Base-by-base conservation (phyloP, 2,329 filamentous ascomycete species). In the Xylaria digitata region DNA sequence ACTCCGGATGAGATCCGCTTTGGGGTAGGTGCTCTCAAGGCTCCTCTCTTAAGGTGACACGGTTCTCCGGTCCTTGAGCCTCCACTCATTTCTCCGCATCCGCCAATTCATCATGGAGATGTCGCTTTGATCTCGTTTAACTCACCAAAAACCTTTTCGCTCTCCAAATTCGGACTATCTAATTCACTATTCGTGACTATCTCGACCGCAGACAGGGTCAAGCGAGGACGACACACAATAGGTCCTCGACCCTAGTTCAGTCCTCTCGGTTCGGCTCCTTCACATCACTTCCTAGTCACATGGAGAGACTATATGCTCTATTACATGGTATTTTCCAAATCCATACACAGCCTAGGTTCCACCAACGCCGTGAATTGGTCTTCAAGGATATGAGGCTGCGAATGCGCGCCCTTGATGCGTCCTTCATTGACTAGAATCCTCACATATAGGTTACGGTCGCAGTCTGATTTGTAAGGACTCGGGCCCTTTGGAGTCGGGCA, bases 11-110 rank as follows among this genome's bases (percentile, higher is more conserved):
- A 26, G 32, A 50, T 60, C 46, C 46, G 32, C 57, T 40, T 21
- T 60, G 34, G 34, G 30, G 57, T 48, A 26, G 46, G 46, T 21
- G n/a, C 9, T 32, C 23, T 40, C 46, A 30, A 56, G 40, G 34
- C 52, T 55, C 52, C 52, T 55, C 52, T 55, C 52, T 43, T n/a
- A 26, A 23, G 15, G 13, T 43, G 54, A 57, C 54, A 46, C 42
- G 40, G 34, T 42, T 60, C 34, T 52, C 56, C 23, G 30, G 32
- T 40, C 11, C 46, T 17, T 37, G 46, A 23, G 32, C 48, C 15
- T 43, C 57, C 48, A 52, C 57, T 30, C 19, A 50, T 50, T 23
- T 34, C 57, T 52, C 21, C 21, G 48, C 57, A 43, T 52, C 46
- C 26, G 32, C 57, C 32, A 52, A 34, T 37, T 26, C 34, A 43